A percentile compares a stretch with the other conserved stretches of the same genome.
Conservation (phyloP, 192 early-diverging fungal genomes). For the Powellomyces hirtus region DNA sequence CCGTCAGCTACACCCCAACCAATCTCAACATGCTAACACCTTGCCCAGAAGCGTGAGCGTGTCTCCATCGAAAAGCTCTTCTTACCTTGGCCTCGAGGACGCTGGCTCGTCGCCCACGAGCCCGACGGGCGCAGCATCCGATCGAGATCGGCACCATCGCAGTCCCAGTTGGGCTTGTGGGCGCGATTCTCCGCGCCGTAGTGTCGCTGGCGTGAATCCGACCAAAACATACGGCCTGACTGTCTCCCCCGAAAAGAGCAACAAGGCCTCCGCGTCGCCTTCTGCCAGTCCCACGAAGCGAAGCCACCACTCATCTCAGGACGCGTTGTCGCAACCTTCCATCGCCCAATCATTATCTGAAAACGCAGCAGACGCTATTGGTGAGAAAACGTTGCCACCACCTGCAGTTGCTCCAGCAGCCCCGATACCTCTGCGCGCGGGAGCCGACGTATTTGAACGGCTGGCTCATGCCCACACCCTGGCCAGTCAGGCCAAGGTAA, state of each 20-base stretch:
- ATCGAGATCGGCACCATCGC: not conserved
- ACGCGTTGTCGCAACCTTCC: no score
- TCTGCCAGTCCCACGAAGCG: no score
- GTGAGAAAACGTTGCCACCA: no score
- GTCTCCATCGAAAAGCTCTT: not conserved
- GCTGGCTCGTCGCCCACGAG: not conserved
- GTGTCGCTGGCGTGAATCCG: not conserved
- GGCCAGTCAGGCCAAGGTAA: conserved; percentile 46
- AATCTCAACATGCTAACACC: no score
- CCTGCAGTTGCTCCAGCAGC: not conserved
- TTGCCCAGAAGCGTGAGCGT: not conserved
- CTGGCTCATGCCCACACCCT: conserved; percentile 43
- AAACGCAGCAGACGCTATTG: no score
- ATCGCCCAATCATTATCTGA: no score
- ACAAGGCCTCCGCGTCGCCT: no score
- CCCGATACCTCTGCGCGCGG: not conserved
- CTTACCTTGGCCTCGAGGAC: not conserved
- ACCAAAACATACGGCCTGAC: no score
- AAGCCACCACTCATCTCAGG: no score
- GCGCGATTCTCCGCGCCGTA: not conserved
- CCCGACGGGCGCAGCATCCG: not conserved
- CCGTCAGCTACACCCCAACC: no score
- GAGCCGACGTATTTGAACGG: conserved; percentile 42
- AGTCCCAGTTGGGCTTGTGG: conserved; percentile 6
- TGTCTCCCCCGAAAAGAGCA: no score